Conservation (phyloP, 2,329 filamentous ascomycete species). For the Geosmithia putterillii region DNA sequence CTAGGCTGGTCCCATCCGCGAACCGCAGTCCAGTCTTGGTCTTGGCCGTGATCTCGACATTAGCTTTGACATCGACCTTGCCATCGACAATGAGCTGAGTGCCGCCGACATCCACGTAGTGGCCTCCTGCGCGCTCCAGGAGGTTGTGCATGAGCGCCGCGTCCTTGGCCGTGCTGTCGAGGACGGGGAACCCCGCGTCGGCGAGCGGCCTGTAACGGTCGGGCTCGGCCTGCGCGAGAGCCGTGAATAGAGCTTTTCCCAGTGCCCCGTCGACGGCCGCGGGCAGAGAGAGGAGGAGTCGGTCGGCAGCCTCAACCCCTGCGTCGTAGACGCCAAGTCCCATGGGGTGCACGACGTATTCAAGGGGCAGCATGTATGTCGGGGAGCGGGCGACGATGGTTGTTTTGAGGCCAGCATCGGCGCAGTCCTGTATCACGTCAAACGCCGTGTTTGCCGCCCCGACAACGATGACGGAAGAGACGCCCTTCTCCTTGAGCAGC, state of each 20-base stretch:
- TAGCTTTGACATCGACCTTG: slow-evolving; percentile 14
- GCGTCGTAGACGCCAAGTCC: slow-evolving; percentile 18
- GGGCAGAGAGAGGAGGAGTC: slow-evolving; percentile 6
- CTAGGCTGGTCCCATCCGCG: slow-evolving; percentile 14
- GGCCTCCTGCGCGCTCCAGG: slow-evolving; percentile 18
- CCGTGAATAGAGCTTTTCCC: slow-evolving; percentile 7
- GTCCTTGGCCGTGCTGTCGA: slow-evolving; percentile 13
- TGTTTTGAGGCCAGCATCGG: slow-evolving; percentile 13
- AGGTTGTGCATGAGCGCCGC: slow-evolving; percentile 9
- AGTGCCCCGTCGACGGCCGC: slow-evolving; percentile 10
- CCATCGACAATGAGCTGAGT: slow-evolving; percentile 14
- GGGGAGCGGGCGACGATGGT: slow-evolving; percentile 22
- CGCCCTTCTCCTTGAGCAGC: slow-evolving; percentile 7
- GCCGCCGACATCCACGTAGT: slow-evolving; percentile 21
- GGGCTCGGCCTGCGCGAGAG: slow-evolving; percentile 14
- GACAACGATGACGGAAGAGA: slow-evolving; percentile 16
- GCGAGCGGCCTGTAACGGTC: slow-evolving; percentile 18
- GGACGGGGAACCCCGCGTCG: slow-evolving; percentile 20
- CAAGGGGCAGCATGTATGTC: slow-evolving; percentile 19
- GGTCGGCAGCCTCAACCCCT: slow-evolving; percentile 1
- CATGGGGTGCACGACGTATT: slow-evolving; percentile 8
- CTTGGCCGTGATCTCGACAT: slow-evolving; percentile 14
- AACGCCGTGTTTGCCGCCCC: slow-evolving; percentile 30
- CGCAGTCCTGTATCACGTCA: slow-evolving; percentile 22
- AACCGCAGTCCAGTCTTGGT: slow-evolving; percentile 14